Evolutionary conservation across 495 filamentous ascomycete genomes (phyloP), one percentile per base, ranked within the genome.

Genomic region (Aspergillus bertholletiae): DNA sequence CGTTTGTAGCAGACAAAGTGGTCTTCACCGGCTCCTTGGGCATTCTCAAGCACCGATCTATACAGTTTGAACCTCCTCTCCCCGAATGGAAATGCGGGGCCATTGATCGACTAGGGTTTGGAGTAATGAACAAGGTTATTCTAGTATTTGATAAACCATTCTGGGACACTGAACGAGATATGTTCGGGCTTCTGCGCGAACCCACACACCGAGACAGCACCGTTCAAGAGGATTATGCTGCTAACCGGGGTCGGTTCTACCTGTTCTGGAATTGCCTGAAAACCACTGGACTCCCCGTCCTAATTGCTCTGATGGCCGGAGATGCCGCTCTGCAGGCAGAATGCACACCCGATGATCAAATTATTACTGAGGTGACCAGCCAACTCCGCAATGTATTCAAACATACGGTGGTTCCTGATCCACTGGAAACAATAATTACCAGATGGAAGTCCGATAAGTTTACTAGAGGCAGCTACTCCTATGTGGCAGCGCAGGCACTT

Each of bases 231-330:
- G 82, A 86, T 50, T 90, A 90, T 52, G 70, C 79, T 1, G 63
- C 73, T 12, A 82, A 81, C 49, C 77, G 87, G 52, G 94, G 94
- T 17, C 86, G 92, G 9, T 96, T 94, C 74, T 99, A 97, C 62
- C 82, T 97, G 60, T 97, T 96, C 81, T 97, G 96, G 84, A 97
- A 99, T 64, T 88, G 90, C 53, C 84, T 90, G 53, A 88, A 90
- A 54, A 95, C 89, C 2, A 90, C 88, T 46, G 94, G 94, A 6
- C 77, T 91, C 28, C 94, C 94, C 4, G 87, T 89, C 5, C 74
- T 98, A 17, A 81, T 97, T 41, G 95, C 91, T 17, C 81, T 99
- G 28, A 97, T 99, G 95, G 91, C 92, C 39, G 94, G 94, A 18
- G 88, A 97, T 62, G 88, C 94, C n/a, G 95, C 92, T 24, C 85